Percentiles rank a stretch among this genome's conserved stretches.
Evolutionary conservation across 2,329 filamentous ascomycete species (phyloP).

Genomic region (Colletotrichum aenigma): DNA sequence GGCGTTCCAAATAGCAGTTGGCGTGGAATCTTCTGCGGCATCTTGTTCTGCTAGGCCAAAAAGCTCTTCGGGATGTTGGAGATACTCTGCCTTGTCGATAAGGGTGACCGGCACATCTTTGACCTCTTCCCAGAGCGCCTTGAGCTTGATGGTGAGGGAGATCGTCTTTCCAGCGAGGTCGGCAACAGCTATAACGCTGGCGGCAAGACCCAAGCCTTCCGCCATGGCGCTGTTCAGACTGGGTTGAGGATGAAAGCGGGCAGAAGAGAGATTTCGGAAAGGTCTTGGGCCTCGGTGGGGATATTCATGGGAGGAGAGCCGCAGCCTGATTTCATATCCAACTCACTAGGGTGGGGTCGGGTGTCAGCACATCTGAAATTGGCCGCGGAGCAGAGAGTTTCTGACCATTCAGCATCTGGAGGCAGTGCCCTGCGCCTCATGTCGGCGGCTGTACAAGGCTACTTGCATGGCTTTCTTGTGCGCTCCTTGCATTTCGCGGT

Average conservation of each 20-base stretch:
- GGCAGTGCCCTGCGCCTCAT: not conserved
- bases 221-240: not conserved
- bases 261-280: too few species aligned
- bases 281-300: too few species aligned
- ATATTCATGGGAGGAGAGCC: too few species aligned
- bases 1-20: fast-evolving
- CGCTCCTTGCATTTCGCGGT: not conserved
- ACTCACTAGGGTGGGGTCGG: too few species aligned
- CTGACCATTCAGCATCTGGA: too few species aligned
- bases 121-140: fast-evolving
- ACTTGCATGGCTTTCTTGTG: not conserved
- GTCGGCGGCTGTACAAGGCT: not conserved
- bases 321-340: too few species aligned
- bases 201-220: fast-evolving
- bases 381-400: too few species aligned
- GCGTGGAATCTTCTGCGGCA: not conserved
- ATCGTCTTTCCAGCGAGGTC: not conserved
- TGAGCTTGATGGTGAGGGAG: not conserved
- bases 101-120: fast-evolving
- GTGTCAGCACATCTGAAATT: not conserved
- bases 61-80: not conserved
- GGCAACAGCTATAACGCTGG: not conserved
- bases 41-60: not conserved
- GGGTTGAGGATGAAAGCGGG: fast-evolving
- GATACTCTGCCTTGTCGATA: fast-evolving